Percentiles rank a stretch among this genome's conserved stretches.
Conservation (phyloP, 768 basidiomycete genomes). For the Coprinellus micaceus region DNA sequence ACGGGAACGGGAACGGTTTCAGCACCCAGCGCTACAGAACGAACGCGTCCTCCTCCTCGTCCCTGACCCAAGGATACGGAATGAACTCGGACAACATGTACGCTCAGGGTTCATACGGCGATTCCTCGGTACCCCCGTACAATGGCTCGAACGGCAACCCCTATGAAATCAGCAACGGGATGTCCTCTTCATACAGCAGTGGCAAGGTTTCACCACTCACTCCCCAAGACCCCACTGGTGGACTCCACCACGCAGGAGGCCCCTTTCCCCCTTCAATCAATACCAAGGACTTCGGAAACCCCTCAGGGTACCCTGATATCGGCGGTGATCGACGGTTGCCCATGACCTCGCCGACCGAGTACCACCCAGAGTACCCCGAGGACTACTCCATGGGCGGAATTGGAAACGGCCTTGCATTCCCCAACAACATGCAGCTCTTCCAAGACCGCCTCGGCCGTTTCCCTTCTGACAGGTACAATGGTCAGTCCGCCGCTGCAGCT, state of each 20-base stretch:
- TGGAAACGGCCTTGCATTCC: slow-evolving; percentile 44
- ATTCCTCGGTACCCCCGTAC: slow-evolving; percentile 59
- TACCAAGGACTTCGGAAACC: slow-evolving; percentile 58
- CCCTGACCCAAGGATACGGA: slow-evolving; percentile 53
- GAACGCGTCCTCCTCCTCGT: slow-evolving; percentile 69
- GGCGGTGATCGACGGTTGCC: slow-evolving; percentile 44
- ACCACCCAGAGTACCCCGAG: slow-evolving; percentile 57
- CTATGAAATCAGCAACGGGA: slow-evolving; percentile 63
- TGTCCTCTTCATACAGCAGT: slow-evolving; percentile 62
- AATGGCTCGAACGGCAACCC: slow-evolving; percentile 46
- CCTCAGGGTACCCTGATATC: slow-evolving; percentile 55
- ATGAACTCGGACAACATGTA: slow-evolving; percentile 58
- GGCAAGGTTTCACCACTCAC: slow-evolving; percentile 77
- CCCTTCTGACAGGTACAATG: slow-evolving; percentile 52
- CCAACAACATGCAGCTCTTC: slow-evolving; percentile 53
- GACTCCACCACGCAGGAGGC: slow-evolving; percentile 54
- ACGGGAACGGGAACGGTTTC: slow-evolving; percentile 38
- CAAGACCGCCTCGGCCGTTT: slow-evolving; percentile 57
- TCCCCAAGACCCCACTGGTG: slow-evolving; percentile 58
- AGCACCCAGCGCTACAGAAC: slow-evolving; percentile 62
- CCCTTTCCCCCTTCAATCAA: slow-evolving; percentile 46
- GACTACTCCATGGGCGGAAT: slow-evolving; percentile 55
- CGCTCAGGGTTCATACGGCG: slow-evolving; percentile 54
- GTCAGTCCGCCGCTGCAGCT: slow-evolving; percentile 37
- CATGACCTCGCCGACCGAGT: slow-evolving; percentile 40